A percentile compares a stretch with the other conserved stretches of the same genome.
phyloP scores from a whole-genome alignment of 371 early-diverging fungal genomes.

The Mycotypha africana region DNA sequence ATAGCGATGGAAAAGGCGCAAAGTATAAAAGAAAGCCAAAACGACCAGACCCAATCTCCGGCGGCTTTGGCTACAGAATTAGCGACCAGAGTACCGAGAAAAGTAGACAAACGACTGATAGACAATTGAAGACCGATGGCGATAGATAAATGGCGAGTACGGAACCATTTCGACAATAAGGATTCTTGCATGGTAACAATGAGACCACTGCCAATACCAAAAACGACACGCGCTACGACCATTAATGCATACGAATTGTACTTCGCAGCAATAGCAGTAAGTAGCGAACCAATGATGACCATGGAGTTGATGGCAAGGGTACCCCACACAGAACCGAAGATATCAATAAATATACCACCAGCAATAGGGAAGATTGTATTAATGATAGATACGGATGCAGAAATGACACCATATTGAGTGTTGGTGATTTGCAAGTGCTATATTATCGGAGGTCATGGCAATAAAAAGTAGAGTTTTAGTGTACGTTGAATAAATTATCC shows the following conservation, averaged over 20 bases:
- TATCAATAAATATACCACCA: conserved; percentile 45
- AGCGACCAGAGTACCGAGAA: conserved; percentile 44
- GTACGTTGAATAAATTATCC: too few species aligned
- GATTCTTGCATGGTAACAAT: conserved; percentile 59
- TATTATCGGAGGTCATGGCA: not conserved
- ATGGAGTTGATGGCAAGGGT: conserved; percentile 35
- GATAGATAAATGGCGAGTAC: conserved; percentile 29
- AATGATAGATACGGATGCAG: conserved; percentile 44
- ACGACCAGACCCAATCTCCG: conserved; percentile 45
- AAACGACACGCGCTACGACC: conserved; percentile 47
- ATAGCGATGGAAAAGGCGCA: conserved; percentile 40
- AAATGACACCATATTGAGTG: conserved; percentile 49
- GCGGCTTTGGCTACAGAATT: conserved; percentile 35
- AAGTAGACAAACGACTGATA: conserved; percentile 43
- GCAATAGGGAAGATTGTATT: conserved; percentile 50
- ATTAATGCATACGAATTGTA: conserved; percentile 30
- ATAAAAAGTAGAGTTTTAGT: not conserved
- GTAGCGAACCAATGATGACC: conserved; percentile 39
- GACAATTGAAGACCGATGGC: conserved; percentile 50
- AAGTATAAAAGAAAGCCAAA: conserved; percentile 47
- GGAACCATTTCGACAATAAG: conserved; percentile 53
- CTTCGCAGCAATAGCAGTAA: conserved; percentile 43
- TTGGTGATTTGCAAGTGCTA: conserved; percentile 38
- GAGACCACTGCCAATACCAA: conserved; percentile 50
- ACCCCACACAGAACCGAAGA: conserved; percentile 49